Conservation (phyloP, 2,329 filamentous ascomycete species). For the Claviceps citrina region DNA sequence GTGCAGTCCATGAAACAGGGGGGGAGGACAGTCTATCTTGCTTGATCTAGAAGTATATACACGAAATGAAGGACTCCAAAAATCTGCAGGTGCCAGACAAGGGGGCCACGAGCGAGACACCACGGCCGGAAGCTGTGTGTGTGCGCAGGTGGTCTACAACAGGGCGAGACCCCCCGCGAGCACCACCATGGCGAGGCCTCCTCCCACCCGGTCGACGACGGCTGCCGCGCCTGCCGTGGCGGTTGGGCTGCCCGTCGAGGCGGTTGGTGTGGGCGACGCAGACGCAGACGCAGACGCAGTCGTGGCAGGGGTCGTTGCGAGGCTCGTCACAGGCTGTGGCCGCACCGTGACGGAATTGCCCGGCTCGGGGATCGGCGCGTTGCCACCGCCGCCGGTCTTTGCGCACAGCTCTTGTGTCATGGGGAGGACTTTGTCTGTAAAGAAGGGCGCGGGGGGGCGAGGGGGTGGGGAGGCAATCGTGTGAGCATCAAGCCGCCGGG, state of each 20-base stretch:
- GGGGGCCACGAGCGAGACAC: too few species aligned
- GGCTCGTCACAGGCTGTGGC: background rate
- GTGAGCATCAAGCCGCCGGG: too few species aligned
- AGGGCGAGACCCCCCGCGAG: background rate
- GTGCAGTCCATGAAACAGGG: too few species aligned
- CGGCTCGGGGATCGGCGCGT: background rate
- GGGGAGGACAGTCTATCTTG: too few species aligned
- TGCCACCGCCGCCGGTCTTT: slow-evolving; percentile 1
- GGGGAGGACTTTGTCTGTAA: slow-evolving; percentile 19
- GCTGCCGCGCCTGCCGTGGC: background rate
- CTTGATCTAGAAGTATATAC: too few species aligned
- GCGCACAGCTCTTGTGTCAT: slow-evolving; percentile 14
- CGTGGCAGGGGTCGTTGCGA: background rate
- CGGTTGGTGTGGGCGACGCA: background rate
- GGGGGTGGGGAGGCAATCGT: too few species aligned
- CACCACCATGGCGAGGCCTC: background rate
- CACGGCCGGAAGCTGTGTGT: too few species aligned
- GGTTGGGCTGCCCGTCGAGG: background rate
- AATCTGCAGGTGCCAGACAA: too few species aligned
- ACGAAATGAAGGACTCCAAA: too few species aligned
- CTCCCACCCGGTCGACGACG: background rate
- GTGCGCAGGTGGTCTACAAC: background rate
- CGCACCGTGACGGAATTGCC: background rate
- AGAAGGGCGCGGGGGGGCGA: too few species aligned
- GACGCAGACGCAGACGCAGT: too few species aligned